Evolutionary conservation across 2,329 filamentous ascomycete genomes (phyloP).

Genomic region (Penicillium sp.): DNA sequence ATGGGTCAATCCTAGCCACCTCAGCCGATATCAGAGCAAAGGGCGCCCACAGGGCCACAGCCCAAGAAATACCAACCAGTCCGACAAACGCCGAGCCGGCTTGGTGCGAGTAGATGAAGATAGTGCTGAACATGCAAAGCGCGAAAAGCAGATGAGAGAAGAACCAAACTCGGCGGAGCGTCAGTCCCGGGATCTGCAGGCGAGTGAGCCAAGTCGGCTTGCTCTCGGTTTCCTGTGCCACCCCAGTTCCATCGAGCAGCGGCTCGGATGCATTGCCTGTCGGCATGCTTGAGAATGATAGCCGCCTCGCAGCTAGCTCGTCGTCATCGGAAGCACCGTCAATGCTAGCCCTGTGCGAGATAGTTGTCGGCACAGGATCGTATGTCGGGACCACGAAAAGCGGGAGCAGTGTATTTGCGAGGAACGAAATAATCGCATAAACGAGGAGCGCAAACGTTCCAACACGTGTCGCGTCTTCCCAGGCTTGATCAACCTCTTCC

Average conservation of each 20-base stretch:
- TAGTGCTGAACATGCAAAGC: conserved; percentile 76
- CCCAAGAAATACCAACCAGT: conserved; percentile 87
- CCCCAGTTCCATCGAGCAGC: conserved; percentile 24
- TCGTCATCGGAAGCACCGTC: conserved; percentile 11
- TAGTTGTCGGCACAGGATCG: conserved; percentile 24
- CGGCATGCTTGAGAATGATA: conserved; percentile 36
- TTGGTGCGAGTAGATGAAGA: conserved; percentile 71
- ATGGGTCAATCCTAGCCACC: conserved; percentile 78
- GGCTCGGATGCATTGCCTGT: conserved; percentile 35
- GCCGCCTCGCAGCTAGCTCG: conserved; percentile 25
- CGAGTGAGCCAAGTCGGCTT: conserved; percentile 53
- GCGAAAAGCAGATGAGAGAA: conserved; percentile 82
- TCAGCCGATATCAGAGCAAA: conserved; percentile 95
- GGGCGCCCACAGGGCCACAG: conserved; percentile 88
- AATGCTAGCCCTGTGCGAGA: conserved; percentile 4
- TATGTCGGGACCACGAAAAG: conserved; percentile 85
- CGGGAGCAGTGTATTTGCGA: conserved; percentile 79
- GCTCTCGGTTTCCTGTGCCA: conserved; percentile 14
- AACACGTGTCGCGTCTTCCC: conserved; percentile 81
- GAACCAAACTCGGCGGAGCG: conserved; percentile 86
- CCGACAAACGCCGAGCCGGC: conserved; percentile 77
- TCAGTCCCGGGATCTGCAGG: conserved; percentile 78
- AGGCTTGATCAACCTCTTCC: conserved; percentile 74
- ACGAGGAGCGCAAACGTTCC: conserved; percentile 88
- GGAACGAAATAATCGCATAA: conserved; percentile 82